Evolutionary conservation across 257 asterid species (phyloP).

Genomic region (Solanum etuberosum): DNA sequence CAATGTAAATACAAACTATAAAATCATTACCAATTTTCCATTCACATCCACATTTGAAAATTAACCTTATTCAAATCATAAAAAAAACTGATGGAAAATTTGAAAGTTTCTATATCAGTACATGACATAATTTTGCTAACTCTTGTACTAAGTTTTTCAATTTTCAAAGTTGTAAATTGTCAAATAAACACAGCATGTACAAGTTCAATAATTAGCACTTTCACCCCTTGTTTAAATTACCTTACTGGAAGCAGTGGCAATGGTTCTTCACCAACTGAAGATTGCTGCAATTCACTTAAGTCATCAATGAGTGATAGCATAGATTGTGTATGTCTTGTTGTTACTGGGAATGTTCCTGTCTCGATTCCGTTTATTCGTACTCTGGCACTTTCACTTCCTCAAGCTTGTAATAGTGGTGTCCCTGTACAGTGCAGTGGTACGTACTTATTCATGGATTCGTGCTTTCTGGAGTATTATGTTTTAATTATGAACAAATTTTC

Average conservation of each 20-base stretch:
- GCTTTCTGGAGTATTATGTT: background rate
- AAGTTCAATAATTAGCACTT: constrained; percentile 30
- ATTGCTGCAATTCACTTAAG: constrained; percentile 53
- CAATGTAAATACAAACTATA: background rate
- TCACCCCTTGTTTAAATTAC: constrained; percentile 56
- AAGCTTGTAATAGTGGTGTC: constrained; percentile 35
- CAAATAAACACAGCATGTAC: constrained; percentile 58
- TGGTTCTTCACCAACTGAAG: constrained; percentile 36
- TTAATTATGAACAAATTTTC: background rate
- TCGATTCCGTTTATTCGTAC: constrained; percentile 45
- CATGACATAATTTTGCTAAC: constrained; percentile 7
- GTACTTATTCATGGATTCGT: background rate
- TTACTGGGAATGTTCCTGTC: constrained; percentile 69
- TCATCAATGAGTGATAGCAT: constrained; percentile 33
- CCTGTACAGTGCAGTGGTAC: constrained; percentile 59
- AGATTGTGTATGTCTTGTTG: constrained; percentile 55
- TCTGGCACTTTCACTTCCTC: constrained; percentile 46
- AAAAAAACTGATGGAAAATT: background rate
- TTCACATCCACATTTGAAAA: background rate
- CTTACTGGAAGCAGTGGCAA: constrained; percentile 52
- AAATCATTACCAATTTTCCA: background rate
- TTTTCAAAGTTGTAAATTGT: constrained; percentile 14
- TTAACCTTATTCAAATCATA: background rate
- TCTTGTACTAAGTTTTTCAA: background rate
- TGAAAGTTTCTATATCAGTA: constrained; percentile 12